These are phyloP conservation scores for Pterulicium gracile DNA, from an alignment of 1,284 basidiomycete genomes.

Conservation along the genomic window DNA sequence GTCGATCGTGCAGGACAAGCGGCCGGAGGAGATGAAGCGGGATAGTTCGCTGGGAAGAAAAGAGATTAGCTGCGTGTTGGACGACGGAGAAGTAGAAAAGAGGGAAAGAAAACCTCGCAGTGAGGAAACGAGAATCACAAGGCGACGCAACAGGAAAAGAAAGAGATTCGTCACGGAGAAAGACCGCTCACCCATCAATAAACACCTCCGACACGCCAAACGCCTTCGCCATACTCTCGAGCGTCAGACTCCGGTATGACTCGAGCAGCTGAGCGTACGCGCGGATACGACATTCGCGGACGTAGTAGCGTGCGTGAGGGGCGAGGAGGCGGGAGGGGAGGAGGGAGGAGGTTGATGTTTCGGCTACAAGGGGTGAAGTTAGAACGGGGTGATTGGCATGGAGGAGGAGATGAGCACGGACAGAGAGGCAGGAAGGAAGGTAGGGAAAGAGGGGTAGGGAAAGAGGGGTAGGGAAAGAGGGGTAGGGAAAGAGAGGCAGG, in stretches of 20 bases:
- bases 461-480: too few species aligned
- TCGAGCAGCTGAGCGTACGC: slow-evolving; percentile 91
- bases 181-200: slow-evolving; percentile 74
- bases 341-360: slow-evolving; percentile 55
- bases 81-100: neutral
- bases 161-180: slow-evolving; percentile 2
- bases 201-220: slow-evolving; percentile 90
- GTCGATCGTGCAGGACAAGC: slow-evolving; percentile 88
- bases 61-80: slow-evolving; percentile 1
- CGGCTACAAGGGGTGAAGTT: slow-evolving; percentile 78
- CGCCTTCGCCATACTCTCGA: slow-evolving; percentile 78
- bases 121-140: slow-evolving; percentile 2
- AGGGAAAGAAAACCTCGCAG: too few species aligned
- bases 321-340: slow-evolving; percentile 79
- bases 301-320: slow-evolving; percentile 84
- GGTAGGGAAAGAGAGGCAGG: too few species aligned
- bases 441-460: too few species aligned
- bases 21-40: slow-evolving; percentile 85
- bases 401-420: slow-evolving; percentile 4
- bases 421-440: too few species aligned
- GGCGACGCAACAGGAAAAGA: slow-evolving; percentile 2
- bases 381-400: neutral
- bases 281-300: slow-evolving; percentile 94
- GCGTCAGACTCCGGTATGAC: slow-evolving; percentile 82
- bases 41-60: slow-evolving; percentile 67